These are phyloP conservation scores for Xylaria multiplex DNA, from an alignment of 2,329 filamentous ascomycete genomes.

Conservation along the genomic window DNA sequence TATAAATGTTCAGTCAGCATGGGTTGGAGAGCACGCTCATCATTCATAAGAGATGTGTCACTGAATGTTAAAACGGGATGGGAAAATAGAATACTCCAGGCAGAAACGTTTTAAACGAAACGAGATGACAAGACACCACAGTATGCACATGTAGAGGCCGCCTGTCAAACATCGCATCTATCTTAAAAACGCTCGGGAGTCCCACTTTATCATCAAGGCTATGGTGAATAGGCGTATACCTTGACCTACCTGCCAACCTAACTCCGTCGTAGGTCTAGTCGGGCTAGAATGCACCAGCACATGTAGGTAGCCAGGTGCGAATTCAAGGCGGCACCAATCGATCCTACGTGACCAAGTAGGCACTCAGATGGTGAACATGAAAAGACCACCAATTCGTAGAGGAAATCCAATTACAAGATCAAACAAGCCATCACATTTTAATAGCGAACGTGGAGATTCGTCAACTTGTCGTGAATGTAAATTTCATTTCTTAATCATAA, in stretches of 20 bases:
- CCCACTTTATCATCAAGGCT: background rate
- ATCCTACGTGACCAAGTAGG: background rate
- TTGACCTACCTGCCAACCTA: background rate
- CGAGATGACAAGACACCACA: background rate
- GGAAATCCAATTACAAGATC: background rate
- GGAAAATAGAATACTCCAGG: constrained; percentile 8
- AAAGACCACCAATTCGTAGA: background rate
- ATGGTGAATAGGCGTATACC: background rate
- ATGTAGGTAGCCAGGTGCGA: background rate
- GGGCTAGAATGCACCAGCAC: background rate
- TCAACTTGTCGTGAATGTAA: constrained; percentile 12
- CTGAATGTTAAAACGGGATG: constrained; percentile 17
- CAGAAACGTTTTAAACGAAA: constrained; percentile 13
- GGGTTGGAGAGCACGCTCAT: constrained; percentile 10
- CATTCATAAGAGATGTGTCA: constrained; percentile 12
- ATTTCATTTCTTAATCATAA: constrained; percentile 28
- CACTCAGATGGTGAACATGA: background rate
- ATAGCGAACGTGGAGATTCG: background rate
- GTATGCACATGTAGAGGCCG: background rate
- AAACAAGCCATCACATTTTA: background rate
- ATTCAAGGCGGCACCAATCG: background rate
- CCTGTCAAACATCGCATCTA: background rate
- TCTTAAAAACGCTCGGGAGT: background rate
- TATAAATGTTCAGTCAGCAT: constrained; percentile 17
- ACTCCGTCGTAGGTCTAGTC: too few species aligned